phyloP scores from a whole-genome alignment of 1,284 basidiomycete genomes.

The Sphaerobolus stellatus region DNA sequence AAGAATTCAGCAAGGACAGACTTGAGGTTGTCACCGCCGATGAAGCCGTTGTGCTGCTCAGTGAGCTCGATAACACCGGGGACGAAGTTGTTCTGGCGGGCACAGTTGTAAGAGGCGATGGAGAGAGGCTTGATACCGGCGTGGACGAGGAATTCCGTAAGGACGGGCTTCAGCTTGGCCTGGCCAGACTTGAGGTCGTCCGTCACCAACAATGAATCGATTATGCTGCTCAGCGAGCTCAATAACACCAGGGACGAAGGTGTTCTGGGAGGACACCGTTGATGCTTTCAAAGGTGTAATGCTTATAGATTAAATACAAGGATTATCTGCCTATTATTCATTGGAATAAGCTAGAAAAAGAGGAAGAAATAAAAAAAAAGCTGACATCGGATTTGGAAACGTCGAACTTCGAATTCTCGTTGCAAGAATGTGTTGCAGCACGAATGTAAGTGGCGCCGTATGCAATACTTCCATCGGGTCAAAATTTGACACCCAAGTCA shows the following conservation, averaged over 20 bases:
- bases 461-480: too few species aligned
- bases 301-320: too few species aligned
- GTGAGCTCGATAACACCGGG: slow-evolving; percentile 93
- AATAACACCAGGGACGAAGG: slow-evolving; percentile 95
- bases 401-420: too few species aligned
- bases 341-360: too few species aligned
- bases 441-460: too few species aligned
- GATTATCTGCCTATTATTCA: too few species aligned
- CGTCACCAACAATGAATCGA: slow-evolving; percentile 97
- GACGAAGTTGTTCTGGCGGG: slow-evolving; percentile 99
- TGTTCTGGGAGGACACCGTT: slow-evolving; percentile 99
- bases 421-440: too few species aligned
- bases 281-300: too few species aligned
- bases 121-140: slow-evolving; percentile 98
- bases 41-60: slow-evolving; percentile 87
- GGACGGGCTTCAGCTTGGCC: slow-evolving; percentile 92
- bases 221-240: slow-evolving; percentile 86
- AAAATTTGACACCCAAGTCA: too few species aligned
- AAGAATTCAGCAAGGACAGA: slow-evolving; percentile 96
- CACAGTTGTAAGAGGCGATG: slow-evolving; percentile 97
- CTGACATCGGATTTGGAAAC: too few species aligned
- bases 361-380: too few species aligned
- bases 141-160: slow-evolving; percentile 98
- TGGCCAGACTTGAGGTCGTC: slow-evolving; percentile 96
- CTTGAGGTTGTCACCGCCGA: slow-evolving; percentile 98